Percentiles rank a stretch among this genome's conserved stretches.
phyloP scores from a whole-genome alignment of 2,329 filamentous ascomycete genomes.

The Pseudovirgaria hyperparasitica region DNA sequence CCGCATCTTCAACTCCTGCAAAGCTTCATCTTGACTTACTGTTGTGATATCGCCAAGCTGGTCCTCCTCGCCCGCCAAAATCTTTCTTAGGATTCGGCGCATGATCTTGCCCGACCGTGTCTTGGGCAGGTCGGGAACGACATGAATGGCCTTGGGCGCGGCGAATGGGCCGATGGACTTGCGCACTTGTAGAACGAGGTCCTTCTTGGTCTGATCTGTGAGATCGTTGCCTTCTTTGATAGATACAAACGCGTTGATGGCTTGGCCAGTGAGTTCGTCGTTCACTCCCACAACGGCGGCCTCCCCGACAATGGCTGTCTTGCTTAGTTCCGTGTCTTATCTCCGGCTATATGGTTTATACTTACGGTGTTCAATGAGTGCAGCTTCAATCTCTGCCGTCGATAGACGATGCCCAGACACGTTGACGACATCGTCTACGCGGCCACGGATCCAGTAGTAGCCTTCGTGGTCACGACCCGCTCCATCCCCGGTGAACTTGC shows the following conservation, averaged over 20 bases:
- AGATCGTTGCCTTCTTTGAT: conserved; percentile 75
- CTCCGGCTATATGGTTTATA: conserved; percentile 2
- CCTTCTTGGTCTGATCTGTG: conserved; percentile 75
- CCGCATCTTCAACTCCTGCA: conserved; percentile 13
- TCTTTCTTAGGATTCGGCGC: conserved; percentile 93
- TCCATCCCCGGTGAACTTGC: conserved; percentile 78
- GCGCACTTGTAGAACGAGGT: conserved; percentile 85
- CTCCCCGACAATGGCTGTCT: conserved; percentile 62
- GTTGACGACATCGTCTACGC: conserved; percentile 97
- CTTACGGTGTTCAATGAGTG: conserved; percentile 75
- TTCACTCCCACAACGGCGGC: conserved; percentile 86
- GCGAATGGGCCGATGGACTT: conserved; percentile 97
- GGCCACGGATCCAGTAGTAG: conserved; percentile 99
- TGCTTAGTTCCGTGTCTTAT: not conserved
- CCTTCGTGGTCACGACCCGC: conserved; percentile 94
- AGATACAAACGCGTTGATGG: conserved; percentile 91
- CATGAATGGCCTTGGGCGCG: conserved; percentile 82
- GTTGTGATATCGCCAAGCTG: conserved; percentile 89
- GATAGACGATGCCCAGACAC: conserved; percentile 93
- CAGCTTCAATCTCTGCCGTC: conserved; percentile 95
- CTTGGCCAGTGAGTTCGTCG: conserved; percentile 92
- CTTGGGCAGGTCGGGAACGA: conserved; percentile 91
- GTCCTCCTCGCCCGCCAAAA: conserved; percentile 92
- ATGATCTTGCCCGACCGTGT: conserved; percentile 98
- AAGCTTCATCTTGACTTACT: conserved; percentile 41